Evolutionary conservation across 352 stramenopile species (phyloP).

Genomic region (Pythium plurisporium): DNA sequence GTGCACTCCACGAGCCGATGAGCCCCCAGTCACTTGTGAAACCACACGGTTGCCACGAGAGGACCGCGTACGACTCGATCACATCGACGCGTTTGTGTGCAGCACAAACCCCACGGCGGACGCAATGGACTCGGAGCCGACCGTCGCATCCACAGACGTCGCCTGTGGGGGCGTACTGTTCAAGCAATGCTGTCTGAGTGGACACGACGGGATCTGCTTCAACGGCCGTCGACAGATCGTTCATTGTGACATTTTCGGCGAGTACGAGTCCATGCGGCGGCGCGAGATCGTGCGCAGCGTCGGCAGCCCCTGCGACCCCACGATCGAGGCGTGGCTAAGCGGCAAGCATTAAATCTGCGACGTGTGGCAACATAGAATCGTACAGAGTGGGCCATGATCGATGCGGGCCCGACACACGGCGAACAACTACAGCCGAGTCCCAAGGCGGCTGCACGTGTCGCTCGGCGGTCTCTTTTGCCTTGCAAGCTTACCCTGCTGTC

Average conservation of each 20-base stretch:
- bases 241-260: background rate
- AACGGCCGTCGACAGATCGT: conserved; percentile 10
- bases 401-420: too few relatives aligned
- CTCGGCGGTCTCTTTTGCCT: too few relatives aligned
- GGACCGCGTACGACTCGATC: background rate
- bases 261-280: conserved; percentile 1
- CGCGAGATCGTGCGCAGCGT: conserved; percentile 13
- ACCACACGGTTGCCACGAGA: too few relatives aligned
- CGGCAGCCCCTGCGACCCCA: conserved; percentile 8
- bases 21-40: conserved; percentile 5
- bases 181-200: conserved; percentile 15
- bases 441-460: too few relatives aligned
- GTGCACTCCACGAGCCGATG: background rate
- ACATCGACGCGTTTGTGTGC: too few relatives aligned
- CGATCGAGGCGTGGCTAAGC: conserved; percentile 19
- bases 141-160: background rate
- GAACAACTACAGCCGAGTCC: too few relatives aligned
- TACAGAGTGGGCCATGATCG: too few relatives aligned
- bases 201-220: conserved; percentile 15
- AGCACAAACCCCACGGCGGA: too few relatives aligned
- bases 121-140: conserved; percentile 2
- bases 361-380: too few relatives aligned
- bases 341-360: background rate
- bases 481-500: too few relatives aligned
- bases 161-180: conserved; percentile 18